Percentiles rank a stretch among this genome's conserved stretches.
These are phyloP conservation scores for Clavariopsis aquatica DNA, from an alignment of 495 filamentous ascomycete species.

Conservation along the genomic window DNA sequence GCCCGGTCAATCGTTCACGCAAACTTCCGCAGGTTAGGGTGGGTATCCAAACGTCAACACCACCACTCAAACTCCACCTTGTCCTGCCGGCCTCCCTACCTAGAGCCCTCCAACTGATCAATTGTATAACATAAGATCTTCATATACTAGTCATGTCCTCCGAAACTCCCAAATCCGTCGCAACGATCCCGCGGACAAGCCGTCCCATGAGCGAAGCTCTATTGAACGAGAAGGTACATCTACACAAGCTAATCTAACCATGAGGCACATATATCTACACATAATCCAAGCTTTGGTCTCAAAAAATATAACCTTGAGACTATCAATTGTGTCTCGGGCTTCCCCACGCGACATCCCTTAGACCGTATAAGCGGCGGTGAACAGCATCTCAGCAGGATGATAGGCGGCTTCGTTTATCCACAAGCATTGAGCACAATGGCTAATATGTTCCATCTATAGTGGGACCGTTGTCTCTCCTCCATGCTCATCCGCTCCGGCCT, in stretches of 20 bases:
- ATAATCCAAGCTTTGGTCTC: not conserved
- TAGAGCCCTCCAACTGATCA: conserved; percentile 12
- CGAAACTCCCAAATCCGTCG: conserved; percentile 52
- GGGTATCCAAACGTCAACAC: conserved; percentile 5
- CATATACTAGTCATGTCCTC: conserved; percentile 56
- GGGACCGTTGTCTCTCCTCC: conserved; percentile 96
- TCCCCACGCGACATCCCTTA: conserved; percentile 5
- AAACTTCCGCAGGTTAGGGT: conserved; percentile 22
- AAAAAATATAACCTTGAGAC: not conserved
- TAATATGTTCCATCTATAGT: conserved; percentile 57
- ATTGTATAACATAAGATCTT: not conserved
- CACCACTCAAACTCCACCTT: conserved; percentile 12
- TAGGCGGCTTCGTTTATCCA: not conserved
- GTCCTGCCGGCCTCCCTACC: not conserved
- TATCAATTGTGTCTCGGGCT: not conserved
- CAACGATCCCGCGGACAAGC: conserved; percentile 54
- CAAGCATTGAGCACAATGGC: not conserved
- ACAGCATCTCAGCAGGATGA: not conserved
- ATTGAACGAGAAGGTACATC: conserved; percentile 89
- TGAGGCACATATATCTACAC: not conserved
- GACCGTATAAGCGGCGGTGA: not conserved
- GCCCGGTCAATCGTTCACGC: conserved; percentile 1
- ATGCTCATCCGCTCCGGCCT: conserved; percentile 92
- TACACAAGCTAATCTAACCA: not conserved
- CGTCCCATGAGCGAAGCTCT: conserved; percentile 91